Evolutionary conservation across 2,329 filamentous ascomycete species (phyloP), one percentile per base, ranked within the genome.

Genomic region (Fusarium mangiferae): DNA sequence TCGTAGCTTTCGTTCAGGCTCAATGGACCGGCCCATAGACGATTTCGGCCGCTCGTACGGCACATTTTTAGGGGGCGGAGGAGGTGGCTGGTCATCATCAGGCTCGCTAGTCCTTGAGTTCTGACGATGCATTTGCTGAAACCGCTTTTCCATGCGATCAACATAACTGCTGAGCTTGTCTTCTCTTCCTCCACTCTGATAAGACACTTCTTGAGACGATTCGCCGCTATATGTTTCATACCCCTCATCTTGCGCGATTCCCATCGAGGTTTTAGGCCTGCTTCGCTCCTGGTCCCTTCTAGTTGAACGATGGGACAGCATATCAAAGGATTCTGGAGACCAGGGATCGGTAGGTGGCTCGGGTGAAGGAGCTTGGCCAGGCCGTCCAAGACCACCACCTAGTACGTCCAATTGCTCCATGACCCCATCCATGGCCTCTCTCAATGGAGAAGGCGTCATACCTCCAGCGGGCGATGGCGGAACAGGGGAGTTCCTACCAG

Each of bases 401-500:
- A 99, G 94, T 68, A 95, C 95, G 79, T 97, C 92, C 48, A 99
- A 84, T 63, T 96, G 97, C 74, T 96, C 94, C 90, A 98, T 98
- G 8, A 99, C 95, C 82, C 97, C 96, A 79, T 98, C 96, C 95
- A 99, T 99, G 3, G 96, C 96, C 81, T 95, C 94, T 67, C 96
- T 89, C 7, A 99, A 85, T 1, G 96, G 96, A 6, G 96, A 98
- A 3, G 96, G 96, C 0, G 96, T 99, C 81, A 94, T 85, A 49
- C 87, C 89, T 44, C 86, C 85, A 51, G 87, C 90, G 5, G 93
- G 91, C 10, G 94, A 95, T 8, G 90, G 90, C 6, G 91, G 92
- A 41, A 85, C 87, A 1, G 92, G 92, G 3, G 93, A 94, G 12
- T 86, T 86, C 72, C 82, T 87, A 69, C 89, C 84, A 4, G 90